Percentiles rank a stretch among this genome's conserved stretches.
These are phyloP conservation scores for Picea abies DNA, from an alignment of 83 land plant species.

Conservation along the genomic window DNA sequence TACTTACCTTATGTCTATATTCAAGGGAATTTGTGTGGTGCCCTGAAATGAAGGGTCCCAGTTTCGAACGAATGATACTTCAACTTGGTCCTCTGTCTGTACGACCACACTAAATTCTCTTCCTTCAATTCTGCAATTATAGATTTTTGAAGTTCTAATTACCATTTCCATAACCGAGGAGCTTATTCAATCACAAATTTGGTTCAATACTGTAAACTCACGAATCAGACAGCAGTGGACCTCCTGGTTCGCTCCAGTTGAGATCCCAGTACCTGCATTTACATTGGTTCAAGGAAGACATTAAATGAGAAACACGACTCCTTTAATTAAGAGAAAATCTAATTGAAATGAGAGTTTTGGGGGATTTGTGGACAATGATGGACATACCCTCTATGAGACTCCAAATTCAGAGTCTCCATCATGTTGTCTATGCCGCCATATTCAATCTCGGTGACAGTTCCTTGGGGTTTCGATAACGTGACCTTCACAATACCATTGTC, in stretches of 20 bases:
- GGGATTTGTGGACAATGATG: too few species aligned
- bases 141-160: background rate
- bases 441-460: constrained; percentile 46
- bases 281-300: background rate
- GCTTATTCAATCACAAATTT: background rate
- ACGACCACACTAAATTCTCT: constrained; percentile 39
- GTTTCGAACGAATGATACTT: constrained; percentile 69
- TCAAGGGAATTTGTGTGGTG: constrained; percentile 7
- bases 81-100: constrained; percentile 73
- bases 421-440: constrained; percentile 68
- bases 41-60: constrained; percentile 52
- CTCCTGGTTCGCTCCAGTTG: constrained; percentile 38
- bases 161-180: background rate
- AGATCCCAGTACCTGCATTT: constrained; percentile 58
- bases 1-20: background rate
- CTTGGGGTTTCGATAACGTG: constrained; percentile 62
- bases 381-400: constrained; percentile 61
- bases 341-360: too few species aligned
- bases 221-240: constrained; percentile 59
- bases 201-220: constrained; percentile 20
- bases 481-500: constrained; percentile 72
- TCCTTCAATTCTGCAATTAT: constrained; percentile 47
- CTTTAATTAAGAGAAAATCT: too few species aligned
- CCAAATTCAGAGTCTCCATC: constrained; percentile 43
- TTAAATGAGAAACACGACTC: background rate